Evolutionary conservation across 2,329 filamentous ascomycete genomes (phyloP).

Genomic region (Colletotrichum higginsianum): DNA sequence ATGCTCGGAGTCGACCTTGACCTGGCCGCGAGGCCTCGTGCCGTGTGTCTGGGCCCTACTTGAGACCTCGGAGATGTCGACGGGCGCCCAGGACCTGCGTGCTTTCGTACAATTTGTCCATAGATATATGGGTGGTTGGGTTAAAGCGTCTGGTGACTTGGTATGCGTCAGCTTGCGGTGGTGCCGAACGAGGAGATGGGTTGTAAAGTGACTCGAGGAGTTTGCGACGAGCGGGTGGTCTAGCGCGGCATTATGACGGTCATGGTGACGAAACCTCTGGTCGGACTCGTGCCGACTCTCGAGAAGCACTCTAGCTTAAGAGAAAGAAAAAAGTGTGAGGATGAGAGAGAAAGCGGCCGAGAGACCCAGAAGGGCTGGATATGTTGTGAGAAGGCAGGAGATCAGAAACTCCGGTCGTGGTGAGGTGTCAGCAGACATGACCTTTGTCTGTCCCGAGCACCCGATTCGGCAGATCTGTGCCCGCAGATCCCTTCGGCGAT

Average conservation of each 20-base stretch:
- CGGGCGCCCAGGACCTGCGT: neutral
- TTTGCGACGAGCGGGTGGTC: conserved; percentile 24
- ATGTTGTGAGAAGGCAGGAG: neutral
- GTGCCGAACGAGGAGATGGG: conserved; percentile 3
- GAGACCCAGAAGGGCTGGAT: neutral
- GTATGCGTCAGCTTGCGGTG: conserved; percentile 1
- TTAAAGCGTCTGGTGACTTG: conserved; percentile 3
- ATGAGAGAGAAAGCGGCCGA: neutral
- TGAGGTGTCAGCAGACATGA: conserved; percentile 32
- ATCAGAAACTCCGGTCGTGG: conserved; percentile 4
- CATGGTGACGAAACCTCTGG: neutral
- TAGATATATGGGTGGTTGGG: neutral
- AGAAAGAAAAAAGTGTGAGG: neutral
- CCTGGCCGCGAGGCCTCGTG: neutral
- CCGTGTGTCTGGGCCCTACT: neutral
- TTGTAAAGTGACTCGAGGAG: conserved; percentile 27
- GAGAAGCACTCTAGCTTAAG: neutral
- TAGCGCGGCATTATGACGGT: conserved; percentile 1
- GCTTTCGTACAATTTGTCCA: neutral
- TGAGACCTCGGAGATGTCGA: neutral
- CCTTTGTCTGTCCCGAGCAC: conserved; percentile 29
- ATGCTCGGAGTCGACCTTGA: neutral
- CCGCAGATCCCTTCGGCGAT: conserved; percentile 28
- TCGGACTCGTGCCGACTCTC: neutral
- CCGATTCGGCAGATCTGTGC: conserved; percentile 32